Base-by-base conservation (phyloP, 2,329 filamentous ascomycete species). In the Chlorencoelia australis region DNA sequence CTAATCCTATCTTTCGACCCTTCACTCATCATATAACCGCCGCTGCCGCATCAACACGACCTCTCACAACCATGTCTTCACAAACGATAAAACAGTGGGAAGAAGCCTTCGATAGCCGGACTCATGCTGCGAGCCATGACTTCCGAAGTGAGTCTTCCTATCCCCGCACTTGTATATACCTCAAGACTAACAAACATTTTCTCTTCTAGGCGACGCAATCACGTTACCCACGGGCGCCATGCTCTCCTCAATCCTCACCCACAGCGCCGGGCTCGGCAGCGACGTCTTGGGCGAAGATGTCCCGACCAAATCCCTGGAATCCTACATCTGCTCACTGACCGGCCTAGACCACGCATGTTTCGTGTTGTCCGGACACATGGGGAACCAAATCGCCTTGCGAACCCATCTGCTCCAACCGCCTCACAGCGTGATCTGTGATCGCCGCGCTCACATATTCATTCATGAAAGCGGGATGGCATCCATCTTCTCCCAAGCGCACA, bases 331-430 rank as follows among this genome's bases (percentile, higher is more conserved):
- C 13, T 56, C 69, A 20, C 69, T 93, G 3, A 74, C 84, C 1
- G 75, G 75, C 48, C 87, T 93, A 50, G 79, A 87, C 51, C 76
- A 75, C 6, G 82, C 74, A 0, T 67, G 95, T 4, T 78, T 94
- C 36, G 84, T 94, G 37, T 68, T 93, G 41, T 91, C 84, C 0
- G 89, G 89, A 3, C 94, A 88, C 4, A 94, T 94, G 87, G 87
- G 86, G 26, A 95, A 95, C 61, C 87, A 94, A 58, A 67, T 95
- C 13, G 79, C 82, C 0, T 69, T 94, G 27, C 76, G 88, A 25
- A 71, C 82, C 2, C 81, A 91, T 41, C 69, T 95, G 10, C 71
- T 67, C 1, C 80, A 84, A 42, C 87, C 88, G 10, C 89, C 89
- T 0, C 77, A 94, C 56, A 73, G 73, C 6, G 73, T 95, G 4